Conservation (phyloP, 2,329 filamentous ascomycete genomes). For the Sarocladiaceae sp. region DNA sequence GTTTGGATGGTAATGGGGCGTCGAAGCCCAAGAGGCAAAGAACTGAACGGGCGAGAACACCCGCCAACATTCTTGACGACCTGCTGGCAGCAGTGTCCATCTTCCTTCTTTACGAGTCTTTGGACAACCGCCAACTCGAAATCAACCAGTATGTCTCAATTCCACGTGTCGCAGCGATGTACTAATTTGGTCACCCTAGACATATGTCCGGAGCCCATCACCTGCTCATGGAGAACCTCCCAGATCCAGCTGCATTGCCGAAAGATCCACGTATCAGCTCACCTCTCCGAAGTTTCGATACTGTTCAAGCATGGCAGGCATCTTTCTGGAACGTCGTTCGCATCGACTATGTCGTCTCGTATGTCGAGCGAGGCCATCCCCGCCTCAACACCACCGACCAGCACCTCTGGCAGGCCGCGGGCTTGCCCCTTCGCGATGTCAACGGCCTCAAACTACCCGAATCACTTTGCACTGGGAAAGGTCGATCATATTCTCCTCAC, state of each 20-base stretch:
- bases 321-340: constrained; percentile 16
- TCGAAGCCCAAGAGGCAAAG: neutral
- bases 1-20: constrained; percentile 7
- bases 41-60: neutral
- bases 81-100: constrained; percentile 15
- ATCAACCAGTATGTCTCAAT: constrained; percentile 11
- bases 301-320: constrained; percentile 14
- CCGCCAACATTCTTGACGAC: constrained; percentile 10
- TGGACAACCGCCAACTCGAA: constrained; percentile 15
- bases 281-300: constrained; percentile 10
- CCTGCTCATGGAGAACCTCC: constrained; percentile 9
- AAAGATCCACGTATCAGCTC: constrained; percentile 7
- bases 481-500: neutral
- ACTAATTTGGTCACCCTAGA: constrained; percentile 4
- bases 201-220: constrained; percentile 17
- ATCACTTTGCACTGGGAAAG: constrained; percentile 4
- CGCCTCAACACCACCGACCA: constrained; percentile 12
- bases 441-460: constrained; percentile 12
- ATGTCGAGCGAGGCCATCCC: constrained; percentile 11
- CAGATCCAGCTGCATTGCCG: neutral
- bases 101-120: constrained; percentile 16
- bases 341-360: constrained; percentile 15
- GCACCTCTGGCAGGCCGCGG: constrained; percentile 15
- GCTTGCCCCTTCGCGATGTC: constrained; percentile 12
- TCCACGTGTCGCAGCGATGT: neutral